Evolutionary conservation across 2,329 filamentous ascomycete species (phyloP).

Genomic region (Alternaria atra): DNA sequence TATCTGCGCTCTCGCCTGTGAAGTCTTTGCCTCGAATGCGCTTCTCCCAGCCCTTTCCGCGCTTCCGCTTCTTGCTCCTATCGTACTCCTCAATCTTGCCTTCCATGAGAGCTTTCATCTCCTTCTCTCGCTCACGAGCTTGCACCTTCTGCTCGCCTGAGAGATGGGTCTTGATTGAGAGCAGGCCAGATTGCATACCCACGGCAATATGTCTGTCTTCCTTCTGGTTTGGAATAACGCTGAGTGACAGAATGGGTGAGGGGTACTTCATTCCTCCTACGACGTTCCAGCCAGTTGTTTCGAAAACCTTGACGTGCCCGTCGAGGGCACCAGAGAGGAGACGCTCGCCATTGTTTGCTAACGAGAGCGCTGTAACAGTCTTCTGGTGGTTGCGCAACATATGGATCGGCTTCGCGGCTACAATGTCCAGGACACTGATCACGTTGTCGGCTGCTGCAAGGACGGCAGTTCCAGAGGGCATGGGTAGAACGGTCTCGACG

Average conservation of each 20-base stretch:
- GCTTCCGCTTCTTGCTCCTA: constrained; percentile 71
- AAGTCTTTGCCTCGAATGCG: constrained; percentile 77
- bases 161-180: constrained; percentile 88
- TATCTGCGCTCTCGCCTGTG: constrained; percentile 83
- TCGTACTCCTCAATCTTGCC: constrained; percentile 83
- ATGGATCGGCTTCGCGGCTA: constrained; percentile 86
- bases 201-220: constrained; percentile 95
- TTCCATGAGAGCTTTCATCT: constrained; percentile 82
- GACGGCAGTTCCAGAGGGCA: constrained; percentile 86
- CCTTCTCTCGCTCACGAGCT: constrained; percentile 79
- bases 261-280: constrained; percentile 95
- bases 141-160: constrained; percentile 81
- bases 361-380: constrained; percentile 86
- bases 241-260: constrained; percentile 85
- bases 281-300: constrained; percentile 93
- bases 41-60: constrained; percentile 68
- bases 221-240: constrained; percentile 73
- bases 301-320: constrained; percentile 96
- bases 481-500: constrained; percentile 85
- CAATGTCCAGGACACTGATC: constrained; percentile 90
- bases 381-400: constrained; percentile 96
- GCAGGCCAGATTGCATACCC: constrained; percentile 91
- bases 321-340: constrained; percentile 90
- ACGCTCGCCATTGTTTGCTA: constrained; percentile 81
- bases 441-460: constrained; percentile 85